Base-by-base conservation (phyloP, 2,329 filamentous ascomycete genomes). In the Alternaria brassicae region DNA sequence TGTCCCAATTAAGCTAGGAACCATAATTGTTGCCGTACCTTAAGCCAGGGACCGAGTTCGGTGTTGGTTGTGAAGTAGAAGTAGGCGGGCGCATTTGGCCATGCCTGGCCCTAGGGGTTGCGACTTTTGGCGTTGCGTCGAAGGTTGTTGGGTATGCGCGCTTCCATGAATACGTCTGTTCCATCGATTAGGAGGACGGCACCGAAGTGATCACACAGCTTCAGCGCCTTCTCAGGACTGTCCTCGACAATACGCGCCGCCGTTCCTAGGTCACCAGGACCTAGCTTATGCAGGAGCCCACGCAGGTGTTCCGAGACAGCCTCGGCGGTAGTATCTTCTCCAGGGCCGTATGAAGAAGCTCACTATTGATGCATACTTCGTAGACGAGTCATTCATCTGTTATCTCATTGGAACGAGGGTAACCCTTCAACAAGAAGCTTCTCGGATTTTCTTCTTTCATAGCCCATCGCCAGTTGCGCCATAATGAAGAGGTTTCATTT, bases 291-390 rank as follows among this genome's bases (percentile, higher is more conserved):
- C 2, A 64, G 55, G 10, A 55, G 61, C 23, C 58, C 45, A 45
- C 62, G 51, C 12, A 53, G 19, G 32, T 56, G 50, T 36, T 61
- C 53, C 6, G 50, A 53, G 19, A 53, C 39, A 25, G 50, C 40
- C 37, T 53, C 50, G 6, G 50, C 50, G 13, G 50, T 53, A 89
- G 79, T 10, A 88, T 80, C 12, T 82, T 78, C 10, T 78, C 78
- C 0, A 90, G 78, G 3, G 85, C 81, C 2, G 79, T 77, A 72
- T 86, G 87, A 39, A 90, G 76, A 54, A 83, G 79, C 2, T 86
- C 84, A 27, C 83, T 88, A 73, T 90, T 88, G 9, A 90, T 77
- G 3, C 48, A 39, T 32, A 66, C 17, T 21, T 53, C 28, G 28
- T 47, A 21, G 5, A 55, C 55, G 1, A 17, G 13, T 60, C 64